Conservation (phyloP, 1,284 basidiomycete species). For the Schizopora paradoxa region DNA sequence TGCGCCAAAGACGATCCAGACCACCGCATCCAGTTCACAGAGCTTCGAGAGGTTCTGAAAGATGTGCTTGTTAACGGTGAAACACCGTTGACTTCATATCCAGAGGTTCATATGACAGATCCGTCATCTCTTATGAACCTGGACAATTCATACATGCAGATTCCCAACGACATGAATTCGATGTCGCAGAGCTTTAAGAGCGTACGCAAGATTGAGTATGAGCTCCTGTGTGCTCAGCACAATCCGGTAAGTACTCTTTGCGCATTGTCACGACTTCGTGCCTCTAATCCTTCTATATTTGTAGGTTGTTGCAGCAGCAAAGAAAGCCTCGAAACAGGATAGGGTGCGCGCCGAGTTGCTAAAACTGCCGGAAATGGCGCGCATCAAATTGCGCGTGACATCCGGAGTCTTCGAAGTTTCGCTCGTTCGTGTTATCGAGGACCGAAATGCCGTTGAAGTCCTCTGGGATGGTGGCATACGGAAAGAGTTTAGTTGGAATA, state of each 20-base stretch:
- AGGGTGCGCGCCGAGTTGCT: conserved; percentile 62
- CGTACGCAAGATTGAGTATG: conserved; percentile 66
- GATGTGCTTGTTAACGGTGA: conserved; percentile 60
- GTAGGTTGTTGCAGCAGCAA: conserved; percentile 65
- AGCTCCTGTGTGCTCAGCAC: conserved; percentile 74
- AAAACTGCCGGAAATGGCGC: conserved; percentile 59
- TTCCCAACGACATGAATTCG: neutral
- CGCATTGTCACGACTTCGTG: conserved; percentile 1
- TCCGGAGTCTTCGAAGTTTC: conserved; percentile 79
- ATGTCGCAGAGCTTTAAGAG: conserved; percentile 47
- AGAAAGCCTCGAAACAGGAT: conserved; percentile 64
- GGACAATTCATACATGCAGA: neutral
- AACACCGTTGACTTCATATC: neutral
- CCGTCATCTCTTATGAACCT: conserved; percentile 6
- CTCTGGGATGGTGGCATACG: conserved; percentile 68
- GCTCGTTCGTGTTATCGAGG: conserved; percentile 63
- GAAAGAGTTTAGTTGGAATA: conserved; percentile 76
- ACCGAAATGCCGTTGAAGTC: conserved; percentile 67
- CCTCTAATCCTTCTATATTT: conserved; percentile 8
- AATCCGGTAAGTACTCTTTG: conserved; percentile 65
- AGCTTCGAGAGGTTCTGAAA: conserved; percentile 68
- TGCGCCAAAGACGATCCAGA: conserved; percentile 67
- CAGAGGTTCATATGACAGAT: conserved; percentile 18
- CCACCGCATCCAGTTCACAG: conserved; percentile 52
- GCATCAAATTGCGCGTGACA: conserved; percentile 76